These are phyloP conservation scores for Penicillium samsonianum DNA, from an alignment of 495 filamentous ascomycete species.

Conservation along the genomic window DNA sequence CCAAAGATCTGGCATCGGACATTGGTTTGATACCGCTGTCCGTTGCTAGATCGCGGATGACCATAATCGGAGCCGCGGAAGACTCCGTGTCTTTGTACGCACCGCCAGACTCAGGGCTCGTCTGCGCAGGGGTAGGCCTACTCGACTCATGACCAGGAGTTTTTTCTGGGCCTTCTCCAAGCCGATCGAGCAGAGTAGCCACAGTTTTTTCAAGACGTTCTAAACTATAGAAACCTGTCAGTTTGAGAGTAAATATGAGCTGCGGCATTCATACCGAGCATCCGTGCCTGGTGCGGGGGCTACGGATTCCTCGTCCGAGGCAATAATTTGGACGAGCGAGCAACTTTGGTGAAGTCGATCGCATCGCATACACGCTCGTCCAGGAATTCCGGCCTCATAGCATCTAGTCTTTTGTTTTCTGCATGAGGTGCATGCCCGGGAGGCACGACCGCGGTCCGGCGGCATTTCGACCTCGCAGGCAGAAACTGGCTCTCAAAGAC, in stretches of 20 bases:
- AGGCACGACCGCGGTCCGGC: slow-evolving; percentile 46
- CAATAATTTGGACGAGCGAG: slow-evolving; percentile 26
- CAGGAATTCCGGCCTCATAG: slow-evolving; percentile 36
- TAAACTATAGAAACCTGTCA: slow-evolving; percentile 31
- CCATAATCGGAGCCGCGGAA: slow-evolving; percentile 35
- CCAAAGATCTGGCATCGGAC: slow-evolving; percentile 23
- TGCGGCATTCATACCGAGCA: slow-evolving; percentile 21
- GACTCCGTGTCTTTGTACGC: slow-evolving; percentile 23
- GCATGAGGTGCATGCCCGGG: slow-evolving; percentile 45
- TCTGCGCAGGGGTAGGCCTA: slow-evolving; percentile 16
- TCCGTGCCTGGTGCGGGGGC: slow-evolving; percentile 16
- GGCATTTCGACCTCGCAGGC: slow-evolving; percentile 33
- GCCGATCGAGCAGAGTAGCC: slow-evolving; percentile 33
- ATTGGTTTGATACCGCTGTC: slow-evolving; percentile 28
- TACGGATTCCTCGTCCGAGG: slow-evolving; percentile 3
- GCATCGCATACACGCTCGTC: slow-evolving; percentile 42
- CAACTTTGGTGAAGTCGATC: slow-evolving; percentile 39
- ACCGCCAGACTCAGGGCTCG: slow-evolving; percentile 13
- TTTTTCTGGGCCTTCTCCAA: slow-evolving; percentile 28
- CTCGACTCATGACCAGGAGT: slow-evolving; percentile 10
- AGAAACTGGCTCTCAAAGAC: background rate
- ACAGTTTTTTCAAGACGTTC: slow-evolving; percentile 39
- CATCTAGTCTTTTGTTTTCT: slow-evolving; percentile 49
- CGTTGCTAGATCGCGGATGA: slow-evolving; percentile 40
- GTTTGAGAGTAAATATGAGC: background rate